These are phyloP conservation scores for Chrysopogon serrulatus DNA, from an alignment of 176 grass and related monocot genomes.

Conservation along the genomic window DNA sequence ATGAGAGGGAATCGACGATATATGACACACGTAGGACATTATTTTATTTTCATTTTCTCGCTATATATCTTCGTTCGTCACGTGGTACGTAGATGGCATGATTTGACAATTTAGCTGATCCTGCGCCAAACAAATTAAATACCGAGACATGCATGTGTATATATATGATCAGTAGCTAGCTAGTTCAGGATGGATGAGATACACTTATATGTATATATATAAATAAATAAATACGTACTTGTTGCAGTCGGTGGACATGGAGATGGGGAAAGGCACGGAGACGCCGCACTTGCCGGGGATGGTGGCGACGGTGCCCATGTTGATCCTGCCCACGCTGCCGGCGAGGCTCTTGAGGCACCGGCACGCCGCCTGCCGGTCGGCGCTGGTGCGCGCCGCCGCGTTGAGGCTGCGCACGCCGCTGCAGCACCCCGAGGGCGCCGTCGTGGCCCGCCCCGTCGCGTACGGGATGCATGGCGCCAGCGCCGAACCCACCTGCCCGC, in stretches of 20 bases:
- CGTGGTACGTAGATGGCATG: too few relatives aligned
- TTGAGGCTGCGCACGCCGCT: conserved; percentile 26
- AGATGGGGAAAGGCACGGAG: conserved; percentile 34
- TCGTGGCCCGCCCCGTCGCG: background rate
- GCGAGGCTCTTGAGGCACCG: conserved; percentile 26
- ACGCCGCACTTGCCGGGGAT: conserved; percentile 41
- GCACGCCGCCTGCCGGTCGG: conserved; percentile 16
- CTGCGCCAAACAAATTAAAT: too few relatives aligned
- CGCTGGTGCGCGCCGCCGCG: background rate
- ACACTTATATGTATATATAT: too few relatives aligned
- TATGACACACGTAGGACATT: too few relatives aligned
- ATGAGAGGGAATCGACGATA: too few relatives aligned
- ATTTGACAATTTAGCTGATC: too few relatives aligned
- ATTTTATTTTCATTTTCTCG: too few relatives aligned
- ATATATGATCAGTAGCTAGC: too few relatives aligned
- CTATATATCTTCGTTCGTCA: too few relatives aligned
- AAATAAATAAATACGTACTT: conserved; percentile 29
- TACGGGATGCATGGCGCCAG: conserved; percentile 36
- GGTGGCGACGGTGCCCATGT: conserved; percentile 12
- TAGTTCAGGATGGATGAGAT: too few relatives aligned
- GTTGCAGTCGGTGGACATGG: conserved; percentile 43
- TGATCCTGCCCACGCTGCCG: background rate
- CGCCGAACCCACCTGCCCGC: conserved; percentile 30
- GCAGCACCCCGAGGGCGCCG: background rate
- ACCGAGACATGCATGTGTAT: too few relatives aligned